A percentile compares a stretch with the other conserved stretches of the same genome.
phyloP scores from a whole-genome alignment of 176 grass and related monocot genomes.

The Elymus sibiricus region DNA sequence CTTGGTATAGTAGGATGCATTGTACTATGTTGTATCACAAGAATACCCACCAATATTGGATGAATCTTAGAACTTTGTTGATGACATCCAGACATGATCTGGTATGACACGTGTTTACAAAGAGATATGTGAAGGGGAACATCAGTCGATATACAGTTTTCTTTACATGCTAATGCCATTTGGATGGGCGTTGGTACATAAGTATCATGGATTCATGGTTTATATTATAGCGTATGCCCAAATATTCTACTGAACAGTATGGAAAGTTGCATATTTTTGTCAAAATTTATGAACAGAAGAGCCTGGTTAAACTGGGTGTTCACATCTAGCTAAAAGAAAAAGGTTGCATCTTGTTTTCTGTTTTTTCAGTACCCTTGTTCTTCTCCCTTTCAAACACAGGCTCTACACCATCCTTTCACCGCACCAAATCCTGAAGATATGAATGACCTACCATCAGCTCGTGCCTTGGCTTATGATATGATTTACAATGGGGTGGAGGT shows the following conservation, averaged over 20 bases:
- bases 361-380: background rate
- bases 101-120: background rate
- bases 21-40: background rate
- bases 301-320: background rate
- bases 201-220: background rate
- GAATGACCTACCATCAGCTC: constrained; percentile 71
- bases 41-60: background rate
- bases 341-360: background rate
- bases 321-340: background rate
- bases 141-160: constrained; percentile 1
- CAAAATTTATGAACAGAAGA: background rate
- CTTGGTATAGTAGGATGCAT: background rate
- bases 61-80: background rate
- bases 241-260: background rate
- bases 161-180: background rate
- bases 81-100: background rate
- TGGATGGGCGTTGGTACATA: background rate
- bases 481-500: constrained; percentile 96
- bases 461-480: constrained; percentile 97
- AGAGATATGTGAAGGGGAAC: background rate
- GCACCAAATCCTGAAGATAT: constrained; percentile 96
- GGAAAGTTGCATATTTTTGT: background rate
- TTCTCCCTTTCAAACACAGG: constrained; percentile 41
- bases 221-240: background rate
- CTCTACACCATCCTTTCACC: constrained; percentile 96